Base-by-base conservation (phyloP, 2,329 filamentous ascomycete genomes). In the Drechmeria coniospora region DNA sequence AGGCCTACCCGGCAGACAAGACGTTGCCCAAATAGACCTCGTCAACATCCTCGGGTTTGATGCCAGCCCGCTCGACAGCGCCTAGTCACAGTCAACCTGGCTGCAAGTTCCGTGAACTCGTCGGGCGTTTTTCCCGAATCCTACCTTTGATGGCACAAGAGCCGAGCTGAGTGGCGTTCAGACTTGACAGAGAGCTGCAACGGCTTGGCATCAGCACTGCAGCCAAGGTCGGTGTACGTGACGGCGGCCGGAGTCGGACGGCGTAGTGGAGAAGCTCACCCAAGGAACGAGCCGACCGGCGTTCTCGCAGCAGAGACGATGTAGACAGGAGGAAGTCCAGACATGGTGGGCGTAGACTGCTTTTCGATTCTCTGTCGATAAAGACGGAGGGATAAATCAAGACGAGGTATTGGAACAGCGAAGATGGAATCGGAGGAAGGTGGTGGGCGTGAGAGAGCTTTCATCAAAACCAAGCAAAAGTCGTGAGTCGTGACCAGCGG, bases 11-110 rank as follows among this genome's bases (percentile, higher is more conserved):
- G 54, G 87, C 90, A 34, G 86, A 92, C 46, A 98, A 71, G 41
- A 98, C 90, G 65, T 98, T 98, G 56, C 90, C 90, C 51, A 94
- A 92, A 66, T 90, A 92, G 50, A 98, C 83, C 56, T 98, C 90
- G 52, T 98, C 75, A 32, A 98, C 81, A 52, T 92, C 74, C 46
- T 84, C 74, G 30, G 83, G 68, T 61, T 92, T 86, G 61, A 98
- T 74, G 31, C 90, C 76, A 25, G 79, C 81, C 47, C 83, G 79
- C 59, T 84, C 79, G 41, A 98, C 71, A 36, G 87, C 87, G 46
- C 66, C 72, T 77, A 32, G 15, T 14, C 26, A 19, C 14, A 23
- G 20, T 21, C 10, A 21, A 11, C 20, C 10, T 20, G 18, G 6
- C 20, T 23, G 33, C 38, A 30, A 40, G 37, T 18, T 32, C 11